Percentiles rank a stretch among this genome's conserved stretches.
Conservation (phyloP, 2,329 filamentous ascomycete species). For the Hyphodiscus sp. region DNA sequence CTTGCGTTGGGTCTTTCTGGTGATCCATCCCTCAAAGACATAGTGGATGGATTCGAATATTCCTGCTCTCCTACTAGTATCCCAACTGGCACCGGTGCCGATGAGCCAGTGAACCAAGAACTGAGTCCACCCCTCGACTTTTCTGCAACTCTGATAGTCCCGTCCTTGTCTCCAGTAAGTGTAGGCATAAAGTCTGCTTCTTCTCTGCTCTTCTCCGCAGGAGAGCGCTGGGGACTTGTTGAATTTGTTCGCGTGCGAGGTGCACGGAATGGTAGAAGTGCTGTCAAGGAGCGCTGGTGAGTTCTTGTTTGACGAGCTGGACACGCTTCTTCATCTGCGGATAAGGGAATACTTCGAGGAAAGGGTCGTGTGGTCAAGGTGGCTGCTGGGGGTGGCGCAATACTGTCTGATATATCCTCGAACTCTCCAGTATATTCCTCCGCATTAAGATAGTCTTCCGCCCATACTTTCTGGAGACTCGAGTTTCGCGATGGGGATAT, state of each 20-base stretch:
- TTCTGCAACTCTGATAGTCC: constrained; percentile 19
- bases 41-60: constrained; percentile 3
- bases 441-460: constrained; percentile 19
- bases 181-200: constrained; percentile 23
- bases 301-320: constrained; percentile 12
- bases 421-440: constrained; percentile 11
- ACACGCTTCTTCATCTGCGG: constrained; percentile 12
- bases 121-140: constrained; percentile 22
- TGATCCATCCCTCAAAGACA: constrained; percentile 9
- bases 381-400: constrained; percentile 7
- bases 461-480: constrained; percentile 24
- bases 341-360: constrained; percentile 8
- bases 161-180: constrained; percentile 25
- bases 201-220: constrained; percentile 7
- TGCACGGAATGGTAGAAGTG: constrained; percentile 18
- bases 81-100: constrained; percentile 20
- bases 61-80: constrained; percentile 15
- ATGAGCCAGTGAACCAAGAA: constrained; percentile 27
- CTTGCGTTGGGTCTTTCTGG: constrained; percentile 13
- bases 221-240: constrained; percentile 9
- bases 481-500: constrained; percentile 11
- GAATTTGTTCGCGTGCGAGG: constrained; percentile 12
- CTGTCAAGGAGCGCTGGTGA: constrained; percentile 21
- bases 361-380: constrained; percentile 6
- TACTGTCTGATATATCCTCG: constrained; percentile 2